Base-by-base conservation (phyloP, 164 flowering plant genomes). In the Berberis thunbergii region DNA sequence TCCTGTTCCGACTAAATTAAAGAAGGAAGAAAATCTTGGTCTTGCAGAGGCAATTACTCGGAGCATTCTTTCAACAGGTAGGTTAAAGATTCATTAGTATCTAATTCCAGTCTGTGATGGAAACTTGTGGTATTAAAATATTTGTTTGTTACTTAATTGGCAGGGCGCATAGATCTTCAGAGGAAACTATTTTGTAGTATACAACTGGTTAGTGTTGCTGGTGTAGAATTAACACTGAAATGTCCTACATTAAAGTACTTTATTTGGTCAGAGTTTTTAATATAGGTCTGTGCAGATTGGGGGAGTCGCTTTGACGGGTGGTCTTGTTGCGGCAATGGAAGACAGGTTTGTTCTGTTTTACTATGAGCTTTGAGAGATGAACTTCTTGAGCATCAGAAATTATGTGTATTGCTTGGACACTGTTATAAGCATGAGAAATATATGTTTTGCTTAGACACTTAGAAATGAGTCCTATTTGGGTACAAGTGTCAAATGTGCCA, bases 141-240 rank as follows among this genome's bases (percentile, higher is more conserved):
- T 65, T 59, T 59, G 45, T 58, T 54, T 54, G 26, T 13, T 73
- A 49, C 42, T 66, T 9, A 54, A 59, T 61, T 76, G 38, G 60
- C 88, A 95, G 99, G 97, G 64, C 94, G 97, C 60, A 86, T 95
- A 56, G 99, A 95, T 67, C 86, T 95, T 44, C 87, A 95, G 77
- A 83, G 99, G 68, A 95, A 86, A 69, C 64, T 95, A 75, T 95
- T 95, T 69, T 85, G 88, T 67, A 89, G 99, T 86, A 91, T 91
- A 78, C 97, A 86, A 64, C 77, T 95, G 86, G 99, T 91, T 65
- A 86, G 86, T 78, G 49, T 62, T 61, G 45, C 57, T 42, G 7
- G 41, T 57, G 52, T 38, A 41, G 26, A 6, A 65, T 54, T 45
- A 56, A 65, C 39, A 52, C 39, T 43, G 45, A 43, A 41, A 13